These are phyloP conservation scores for Salix dunnii DNA, from an alignment of 345 rosid genomes.

Conservation along the genomic window DNA sequence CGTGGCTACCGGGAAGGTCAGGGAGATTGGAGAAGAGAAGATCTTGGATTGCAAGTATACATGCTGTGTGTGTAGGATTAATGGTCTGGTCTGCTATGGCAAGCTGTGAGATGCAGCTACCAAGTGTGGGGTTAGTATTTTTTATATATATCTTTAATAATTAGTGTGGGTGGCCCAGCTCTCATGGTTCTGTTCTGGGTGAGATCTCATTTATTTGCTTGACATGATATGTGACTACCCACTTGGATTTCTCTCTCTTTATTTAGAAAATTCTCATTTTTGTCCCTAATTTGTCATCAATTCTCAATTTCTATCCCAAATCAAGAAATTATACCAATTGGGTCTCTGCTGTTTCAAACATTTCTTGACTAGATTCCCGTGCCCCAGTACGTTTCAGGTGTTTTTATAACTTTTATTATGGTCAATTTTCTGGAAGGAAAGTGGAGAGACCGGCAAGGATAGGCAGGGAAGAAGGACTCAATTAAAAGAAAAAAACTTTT, in stretches of 20 bases:
- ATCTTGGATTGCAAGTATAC: not conserved
- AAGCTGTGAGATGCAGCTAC: not conserved
- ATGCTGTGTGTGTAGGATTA: not conserved
- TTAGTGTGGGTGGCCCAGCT: not conserved
- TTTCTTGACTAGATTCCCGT: no score
- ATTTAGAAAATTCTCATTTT: no score
- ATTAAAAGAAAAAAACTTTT: no score
- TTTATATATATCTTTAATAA: not conserved
- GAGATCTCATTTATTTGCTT: not conserved
- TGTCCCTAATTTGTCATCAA: no score
- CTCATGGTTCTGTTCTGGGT: not conserved
- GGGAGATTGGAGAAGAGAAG: not conserved
- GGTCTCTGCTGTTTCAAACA: no score
- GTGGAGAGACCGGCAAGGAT: no score
- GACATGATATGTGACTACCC: not conserved
- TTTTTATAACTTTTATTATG: no score
- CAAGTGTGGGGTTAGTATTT: not conserved
- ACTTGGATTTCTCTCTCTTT: not conserved
- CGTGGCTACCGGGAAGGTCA: not conserved
- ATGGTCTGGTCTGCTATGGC: not conserved
- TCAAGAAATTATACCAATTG: no score
- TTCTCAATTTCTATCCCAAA: no score
- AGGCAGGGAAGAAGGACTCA: no score
- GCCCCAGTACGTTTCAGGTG: no score
- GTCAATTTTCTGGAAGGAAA: no score